Evolutionary conservation across 2,329 filamentous ascomycete species (phyloP), one percentile per base, ranked within the genome.

Genomic region (Talaromyces atroroseus): DNA sequence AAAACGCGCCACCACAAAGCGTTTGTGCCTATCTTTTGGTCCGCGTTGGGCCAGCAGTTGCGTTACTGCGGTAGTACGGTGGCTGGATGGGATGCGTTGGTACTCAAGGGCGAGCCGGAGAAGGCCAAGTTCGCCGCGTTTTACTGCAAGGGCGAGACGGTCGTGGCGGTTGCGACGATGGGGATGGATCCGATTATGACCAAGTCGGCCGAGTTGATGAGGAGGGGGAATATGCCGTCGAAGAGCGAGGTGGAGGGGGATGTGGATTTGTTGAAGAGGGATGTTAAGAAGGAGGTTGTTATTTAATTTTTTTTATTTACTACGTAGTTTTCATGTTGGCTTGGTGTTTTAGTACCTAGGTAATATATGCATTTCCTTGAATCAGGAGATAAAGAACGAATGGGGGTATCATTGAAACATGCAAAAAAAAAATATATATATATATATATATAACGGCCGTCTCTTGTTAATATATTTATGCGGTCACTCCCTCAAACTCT

Each of bases 11-110:
- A 85, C 60, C 78, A 85, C 0, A 85, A 88, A 64, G 78, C 83
- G 2, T 96, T 96, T 73, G 92, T 94, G 57, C 94, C 94, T 0
- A 83, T 99, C 51, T 99, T 99, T 78, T 99, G 94, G 94, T 96
- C 90, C 1, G 94, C 94, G 0, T 77, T 99, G 5, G 90, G 92
- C 5, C 82, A 85, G 5, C 94, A 99, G 75, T 74, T 99, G 65
- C 84, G 94, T 47, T 99, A 99, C 78, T 96, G 91, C 68, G 94
- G 94, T 12, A 94, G 92, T 76, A 90, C 92, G 0, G 75, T 79
- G 0, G 82, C 26, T 11, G 92, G 92, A 0, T 97, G 84, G 77
- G 94, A 99, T 68, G 91, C 95, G 64, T 68, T 96, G 4, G 80
- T 97, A 1, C 64, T 99, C 11, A 82, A 88, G 51, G 92, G 92